Percentiles rank a stretch among this genome's conserved stretches.
phyloP scores from a whole-genome alignment of 2,329 filamentous ascomycete genomes.

The Pezicula neosporulosa region DNA sequence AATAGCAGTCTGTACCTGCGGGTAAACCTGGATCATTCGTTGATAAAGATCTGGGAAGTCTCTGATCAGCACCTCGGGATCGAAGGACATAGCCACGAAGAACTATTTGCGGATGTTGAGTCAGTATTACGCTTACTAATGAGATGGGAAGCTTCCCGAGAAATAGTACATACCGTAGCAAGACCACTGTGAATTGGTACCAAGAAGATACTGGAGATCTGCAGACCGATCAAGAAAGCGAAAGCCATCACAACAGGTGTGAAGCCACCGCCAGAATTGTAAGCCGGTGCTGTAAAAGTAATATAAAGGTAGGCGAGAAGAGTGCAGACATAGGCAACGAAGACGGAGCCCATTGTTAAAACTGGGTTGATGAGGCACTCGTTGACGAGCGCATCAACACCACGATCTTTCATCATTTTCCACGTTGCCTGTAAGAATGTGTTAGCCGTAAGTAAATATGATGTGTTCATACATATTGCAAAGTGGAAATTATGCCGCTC shows the following conservation, averaged over 20 bases:
- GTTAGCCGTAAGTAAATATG: background rate
- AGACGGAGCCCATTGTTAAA: conserved; percentile 73
- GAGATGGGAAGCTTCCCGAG: too few relatives aligned
- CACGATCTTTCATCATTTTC: conserved; percentile 83
- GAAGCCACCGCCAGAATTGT: conserved; percentile 66
- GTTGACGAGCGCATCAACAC: conserved; percentile 85
- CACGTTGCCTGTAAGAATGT: conserved; percentile 26
- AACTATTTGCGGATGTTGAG: conserved; percentile 37
- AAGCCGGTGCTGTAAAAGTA: conserved; percentile 72
- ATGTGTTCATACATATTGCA: too few relatives aligned
- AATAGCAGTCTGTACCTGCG: conserved; percentile 69
- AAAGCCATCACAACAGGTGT: conserved; percentile 80
- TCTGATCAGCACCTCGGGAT: conserved; percentile 69
- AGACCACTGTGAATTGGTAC: conserved; percentile 86
- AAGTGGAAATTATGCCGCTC: background rate
- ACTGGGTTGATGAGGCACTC: conserved; percentile 41
- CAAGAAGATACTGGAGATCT: conserved; percentile 86
- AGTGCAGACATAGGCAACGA: conserved; percentile 79
- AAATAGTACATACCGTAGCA: conserved; percentile 57
- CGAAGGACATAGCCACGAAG: conserved; percentile 74
- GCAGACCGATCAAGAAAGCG: conserved; percentile 83
- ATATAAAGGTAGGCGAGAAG: conserved; percentile 86
- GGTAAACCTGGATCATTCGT: conserved; percentile 77
- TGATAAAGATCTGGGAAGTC: conserved; percentile 81
- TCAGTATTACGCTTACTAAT: too few relatives aligned